A percentile compares a stretch with the other conserved stretches of the same genome.
phyloP scores from a whole-genome alignment of 305 asterid genomes.

The Nicotiana rustica region DNA sequence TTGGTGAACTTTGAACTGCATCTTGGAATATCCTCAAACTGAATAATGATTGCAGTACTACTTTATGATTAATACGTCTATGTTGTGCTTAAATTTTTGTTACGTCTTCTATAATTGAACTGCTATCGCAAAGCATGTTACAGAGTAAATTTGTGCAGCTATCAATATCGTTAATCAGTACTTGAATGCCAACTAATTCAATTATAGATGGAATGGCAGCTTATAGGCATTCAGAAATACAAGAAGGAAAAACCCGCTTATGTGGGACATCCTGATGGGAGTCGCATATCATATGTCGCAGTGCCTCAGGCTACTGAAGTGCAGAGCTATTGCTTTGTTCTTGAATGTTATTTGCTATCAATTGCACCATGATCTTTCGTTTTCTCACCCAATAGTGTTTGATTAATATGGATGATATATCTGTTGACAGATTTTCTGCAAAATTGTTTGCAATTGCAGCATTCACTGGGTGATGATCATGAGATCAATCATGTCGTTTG shows the following conservation, averaged over 20 bases:
- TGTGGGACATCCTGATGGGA: background rate
- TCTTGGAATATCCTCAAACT: background rate
- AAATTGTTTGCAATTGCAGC: background rate
- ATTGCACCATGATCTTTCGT: background rate
- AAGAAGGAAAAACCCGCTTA: constrained; percentile 29
- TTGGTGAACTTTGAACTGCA: background rate
- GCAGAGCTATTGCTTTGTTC: background rate
- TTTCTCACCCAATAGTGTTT: background rate
- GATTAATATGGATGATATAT: background rate
- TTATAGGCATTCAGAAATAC: constrained; percentile 8
- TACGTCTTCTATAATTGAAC: background rate
- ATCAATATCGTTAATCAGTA: background rate
- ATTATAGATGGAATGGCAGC: background rate
- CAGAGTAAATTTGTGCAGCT: background rate
- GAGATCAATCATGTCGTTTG: background rate
- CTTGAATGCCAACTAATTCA: background rate
- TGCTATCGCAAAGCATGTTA: background rate
- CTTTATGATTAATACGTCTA: background rate
- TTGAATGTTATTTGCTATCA: background rate
- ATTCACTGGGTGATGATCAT: background rate
- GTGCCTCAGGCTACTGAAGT: background rate
- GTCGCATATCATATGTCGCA: too few relatives aligned
- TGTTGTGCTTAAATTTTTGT: background rate
- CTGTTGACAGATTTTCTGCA: background rate
- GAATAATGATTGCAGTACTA: background rate